Evolutionary conservation across 2,329 filamentous ascomycete genomes (phyloP).

Genomic region (Didymosphaeria variabile): DNA sequence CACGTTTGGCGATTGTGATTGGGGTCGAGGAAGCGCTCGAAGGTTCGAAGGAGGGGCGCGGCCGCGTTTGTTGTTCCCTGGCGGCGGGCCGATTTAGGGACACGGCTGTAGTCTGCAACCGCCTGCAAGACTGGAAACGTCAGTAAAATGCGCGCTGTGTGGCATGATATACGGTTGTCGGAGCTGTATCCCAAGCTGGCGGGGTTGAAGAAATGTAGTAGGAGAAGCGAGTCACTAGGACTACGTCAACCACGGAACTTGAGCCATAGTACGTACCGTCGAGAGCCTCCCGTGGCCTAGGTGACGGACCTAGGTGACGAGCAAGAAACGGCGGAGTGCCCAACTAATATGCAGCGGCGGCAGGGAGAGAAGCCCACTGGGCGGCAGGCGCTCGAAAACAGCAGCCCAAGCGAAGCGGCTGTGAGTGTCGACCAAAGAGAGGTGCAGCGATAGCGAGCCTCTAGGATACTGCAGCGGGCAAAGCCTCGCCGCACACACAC

Average conservation of each 20-base stretch:
- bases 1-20: slow-evolving; percentile 1
- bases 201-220: slow-evolving; percentile 21
- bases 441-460: slow-evolving; percentile 35
- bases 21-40: slow-evolving; percentile 1
- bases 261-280: slow-evolving; percentile 29
- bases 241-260: background rate
- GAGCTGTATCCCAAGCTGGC: slow-evolving; percentile 22
- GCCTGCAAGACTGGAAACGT: slow-evolving; percentile 7
- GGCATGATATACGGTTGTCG: slow-evolving; percentile 14
- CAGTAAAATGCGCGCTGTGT: background rate
- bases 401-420: slow-evolving; percentile 37
- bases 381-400: slow-evolving; percentile 27
- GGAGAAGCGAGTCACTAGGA: slow-evolving; percentile 14
- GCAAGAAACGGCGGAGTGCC: slow-evolving; percentile 31
- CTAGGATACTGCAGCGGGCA: slow-evolving; percentile 33
- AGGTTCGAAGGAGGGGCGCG: slow-evolving; percentile 6
- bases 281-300: slow-evolving; percentile 38
- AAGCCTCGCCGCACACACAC: slow-evolving; percentile 21
- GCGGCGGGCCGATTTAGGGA: background rate
- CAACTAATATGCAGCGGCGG: slow-evolving; percentile 48
- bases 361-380: slow-evolving; percentile 42
- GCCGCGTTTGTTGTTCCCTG: slow-evolving; percentile 6
- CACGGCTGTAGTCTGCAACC: background rate
- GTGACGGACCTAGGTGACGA: slow-evolving; percentile 43
- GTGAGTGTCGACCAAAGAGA: slow-evolving; percentile 37